Evolutionary conservation across 768 basidiomycete species (phyloP).

Genomic region (Boletus tomentosulus): DNA sequence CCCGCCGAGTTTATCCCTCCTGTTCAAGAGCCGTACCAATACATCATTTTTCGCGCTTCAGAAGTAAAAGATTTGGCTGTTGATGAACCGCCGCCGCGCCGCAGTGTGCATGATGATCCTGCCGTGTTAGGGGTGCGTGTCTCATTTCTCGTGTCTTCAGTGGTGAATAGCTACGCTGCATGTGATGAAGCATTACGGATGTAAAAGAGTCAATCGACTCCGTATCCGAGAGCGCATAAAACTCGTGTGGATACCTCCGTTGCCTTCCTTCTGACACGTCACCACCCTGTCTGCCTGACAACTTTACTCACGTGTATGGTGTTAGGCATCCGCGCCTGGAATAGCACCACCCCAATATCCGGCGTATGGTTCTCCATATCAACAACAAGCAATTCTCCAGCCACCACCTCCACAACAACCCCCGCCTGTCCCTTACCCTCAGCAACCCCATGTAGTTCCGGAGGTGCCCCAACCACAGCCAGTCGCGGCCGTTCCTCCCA

Average conservation of each 20-base stretch:
- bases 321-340: conserved; percentile 48
- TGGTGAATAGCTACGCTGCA: conserved; percentile 4
- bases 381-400: conserved; percentile 29
- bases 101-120: conserved; percentile 78
- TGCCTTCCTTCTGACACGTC: conserved; percentile 54
- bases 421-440: conserved; percentile 25
- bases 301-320: conserved; percentile 10
- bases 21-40: conserved; percentile 78
- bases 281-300: neutral
- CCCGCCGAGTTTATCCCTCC: conserved; percentile 79
- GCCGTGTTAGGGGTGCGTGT: conserved; percentile 74
- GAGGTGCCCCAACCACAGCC: conserved; percentile 25
- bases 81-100: conserved; percentile 56
- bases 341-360: conserved; percentile 29
- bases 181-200: conserved; percentile 45
- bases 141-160: conserved; percentile 19
- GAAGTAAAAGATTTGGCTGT: conserved; percentile 89
- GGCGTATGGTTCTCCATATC: conserved; percentile 30
- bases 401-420: conserved; percentile 30
- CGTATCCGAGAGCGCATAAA: conserved; percentile 43
- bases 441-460: conserved; percentile 23
- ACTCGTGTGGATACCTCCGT: conserved; percentile 51
- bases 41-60: conserved; percentile 87
- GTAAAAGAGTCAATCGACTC: conserved; percentile 36
- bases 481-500: conserved; percentile 15